phyloP scores from a whole-genome alignment of 441 rosid genomes.

The Geranium incanum region DNA sequence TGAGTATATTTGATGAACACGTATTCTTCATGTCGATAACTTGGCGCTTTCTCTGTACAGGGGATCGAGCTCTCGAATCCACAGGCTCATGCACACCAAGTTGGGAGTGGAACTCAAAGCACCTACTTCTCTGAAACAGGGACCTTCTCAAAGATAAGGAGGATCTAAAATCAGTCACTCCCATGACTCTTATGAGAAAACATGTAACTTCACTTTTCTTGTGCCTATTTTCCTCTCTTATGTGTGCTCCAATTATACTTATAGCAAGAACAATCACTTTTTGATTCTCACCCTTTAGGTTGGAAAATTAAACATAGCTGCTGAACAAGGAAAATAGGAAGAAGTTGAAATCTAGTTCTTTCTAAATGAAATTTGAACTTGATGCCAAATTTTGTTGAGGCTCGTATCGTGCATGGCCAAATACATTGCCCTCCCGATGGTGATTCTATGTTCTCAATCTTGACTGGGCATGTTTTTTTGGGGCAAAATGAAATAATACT shows the following conservation, averaged over 20 bases:
- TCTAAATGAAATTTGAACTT: not conserved
- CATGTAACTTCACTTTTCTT: not conserved
- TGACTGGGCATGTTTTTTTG: too few species aligned
- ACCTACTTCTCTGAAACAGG: conserved; percentile 1
- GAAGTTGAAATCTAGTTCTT: too few species aligned
- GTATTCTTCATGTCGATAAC: not conserved
- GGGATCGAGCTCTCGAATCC: conserved; percentile 1
- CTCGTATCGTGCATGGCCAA: too few species aligned
- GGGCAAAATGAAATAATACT: too few species aligned
- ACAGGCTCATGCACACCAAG: conserved; percentile 2
- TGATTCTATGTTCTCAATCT: too few species aligned
- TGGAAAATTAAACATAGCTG: not conserved
- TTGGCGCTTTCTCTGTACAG: not conserved
- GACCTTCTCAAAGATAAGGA: not conserved
- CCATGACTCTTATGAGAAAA: not conserved
- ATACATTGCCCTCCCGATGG: too few species aligned
- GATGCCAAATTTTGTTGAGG: too few species aligned
- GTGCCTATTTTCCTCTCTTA: not conserved
- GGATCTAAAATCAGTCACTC: not conserved
- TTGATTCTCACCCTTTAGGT: not conserved
- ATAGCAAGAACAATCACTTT: not conserved
- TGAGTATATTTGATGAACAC: not conserved
- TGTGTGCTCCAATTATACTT: too few species aligned
- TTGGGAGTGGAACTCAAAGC: not conserved
- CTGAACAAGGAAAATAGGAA: not conserved